phyloP scores from a whole-genome alignment of 306 rosid species.

The Prunus kanzakura region DNA sequence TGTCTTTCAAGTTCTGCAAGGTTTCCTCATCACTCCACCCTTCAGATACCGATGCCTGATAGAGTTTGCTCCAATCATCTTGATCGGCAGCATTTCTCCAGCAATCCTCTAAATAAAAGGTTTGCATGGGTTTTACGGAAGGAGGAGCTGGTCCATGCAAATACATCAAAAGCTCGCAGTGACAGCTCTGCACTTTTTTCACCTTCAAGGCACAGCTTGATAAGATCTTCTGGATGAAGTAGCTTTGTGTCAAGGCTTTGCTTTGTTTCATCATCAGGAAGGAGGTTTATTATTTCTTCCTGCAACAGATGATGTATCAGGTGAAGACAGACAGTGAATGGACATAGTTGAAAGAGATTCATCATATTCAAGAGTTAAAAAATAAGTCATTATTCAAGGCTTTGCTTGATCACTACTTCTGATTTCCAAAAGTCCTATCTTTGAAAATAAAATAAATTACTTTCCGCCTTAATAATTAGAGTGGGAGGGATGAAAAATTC shows the following conservation, averaged over 20 bases:
- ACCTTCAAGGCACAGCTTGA: constrained; percentile 66
- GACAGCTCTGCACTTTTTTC: constrained; percentile 51
- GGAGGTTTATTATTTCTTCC: constrained; percentile 64
- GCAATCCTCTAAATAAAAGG: constrained; percentile 81
- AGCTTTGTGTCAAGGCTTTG: constrained; percentile 52
- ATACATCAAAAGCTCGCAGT: constrained; percentile 66
- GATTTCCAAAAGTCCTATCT: too few relatives aligned
- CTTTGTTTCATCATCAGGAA: constrained; percentile 40
- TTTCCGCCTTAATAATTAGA: too few relatives aligned
- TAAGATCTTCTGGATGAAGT: constrained; percentile 76
- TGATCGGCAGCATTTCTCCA: constrained; percentile 82
- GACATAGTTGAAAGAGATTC: background rate
- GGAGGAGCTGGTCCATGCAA: constrained; percentile 87
- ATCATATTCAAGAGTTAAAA: background rate
- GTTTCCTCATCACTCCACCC: constrained; percentile 92
- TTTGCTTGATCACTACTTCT: too few relatives aligned
- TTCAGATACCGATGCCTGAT: constrained; percentile 48
- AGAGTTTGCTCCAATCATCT: constrained; percentile 71
- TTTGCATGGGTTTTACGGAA: constrained; percentile 58
- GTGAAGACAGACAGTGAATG: background rate
- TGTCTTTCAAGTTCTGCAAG: constrained; percentile 50
- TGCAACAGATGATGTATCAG: constrained; percentile 34
- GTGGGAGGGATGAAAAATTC: too few relatives aligned
- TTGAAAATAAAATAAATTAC: too few relatives aligned
- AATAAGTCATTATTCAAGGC: too few relatives aligned